phyloP scores from a whole-genome alignment of 2,329 filamentous ascomycete species.

The Aspergillus sp. region DNA sequence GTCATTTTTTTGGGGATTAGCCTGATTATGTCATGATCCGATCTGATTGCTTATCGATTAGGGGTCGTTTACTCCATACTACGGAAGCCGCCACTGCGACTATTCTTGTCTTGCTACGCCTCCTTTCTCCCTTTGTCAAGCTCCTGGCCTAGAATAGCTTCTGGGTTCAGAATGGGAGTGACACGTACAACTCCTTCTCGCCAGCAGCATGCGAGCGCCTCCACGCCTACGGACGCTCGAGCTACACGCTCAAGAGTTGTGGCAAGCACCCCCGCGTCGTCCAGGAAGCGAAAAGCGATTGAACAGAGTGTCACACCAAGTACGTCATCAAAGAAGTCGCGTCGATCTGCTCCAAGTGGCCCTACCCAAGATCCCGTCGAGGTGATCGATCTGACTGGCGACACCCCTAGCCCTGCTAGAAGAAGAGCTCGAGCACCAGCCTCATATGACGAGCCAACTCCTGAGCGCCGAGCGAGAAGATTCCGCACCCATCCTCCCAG shows the following conservation, averaged over 20 bases:
- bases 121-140: neutral
- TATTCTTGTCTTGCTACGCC: neutral
- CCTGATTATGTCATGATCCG: slow-evolving; percentile 12
- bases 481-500: slow-evolving; percentile 49
- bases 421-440: slow-evolving; percentile 18
- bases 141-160: neutral
- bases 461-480: slow-evolving; percentile 44
- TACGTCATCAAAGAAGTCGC: slow-evolving; percentile 10
- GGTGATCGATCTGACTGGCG: slow-evolving; percentile 22
- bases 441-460: slow-evolving; percentile 17
- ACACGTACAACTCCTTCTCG: neutral
- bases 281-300: slow-evolving; percentile 18
- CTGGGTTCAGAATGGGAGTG: neutral
- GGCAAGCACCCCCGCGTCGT: neutral
- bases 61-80: neutral
- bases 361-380: slow-evolving; percentile 6
- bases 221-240: neutral
- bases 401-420: slow-evolving; percentile 9
- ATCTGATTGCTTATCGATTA: neutral
- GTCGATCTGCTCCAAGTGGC: slow-evolving; percentile 3
- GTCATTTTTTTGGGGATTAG: neutral
- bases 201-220: neutral
- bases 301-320: neutral
- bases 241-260: neutral
- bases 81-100: neutral